Conservation (phyloP, 2,329 filamentous ascomycete species). For the Colletotrichum australisinense region DNA sequence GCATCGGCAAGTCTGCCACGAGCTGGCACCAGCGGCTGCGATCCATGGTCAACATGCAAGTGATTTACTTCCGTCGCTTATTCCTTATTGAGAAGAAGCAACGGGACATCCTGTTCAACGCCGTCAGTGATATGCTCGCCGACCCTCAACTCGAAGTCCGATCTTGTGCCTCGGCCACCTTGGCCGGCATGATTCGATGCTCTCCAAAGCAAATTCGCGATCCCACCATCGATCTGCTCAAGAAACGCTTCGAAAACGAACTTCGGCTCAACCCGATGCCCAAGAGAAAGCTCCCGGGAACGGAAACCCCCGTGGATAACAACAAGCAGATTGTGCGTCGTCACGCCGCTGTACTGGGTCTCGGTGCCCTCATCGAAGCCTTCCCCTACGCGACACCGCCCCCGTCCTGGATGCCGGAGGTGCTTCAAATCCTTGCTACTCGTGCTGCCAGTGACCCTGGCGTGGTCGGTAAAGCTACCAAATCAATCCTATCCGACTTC, state of each 20-base stretch:
- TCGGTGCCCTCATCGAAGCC: conserved; percentile 91
- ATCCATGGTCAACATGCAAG: conserved; percentile 97
- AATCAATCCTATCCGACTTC: conserved; percentile 93
- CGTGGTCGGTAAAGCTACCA: conserved; percentile 94
- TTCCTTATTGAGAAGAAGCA: conserved; percentile 84
- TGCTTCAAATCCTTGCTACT: conserved; percentile 85
- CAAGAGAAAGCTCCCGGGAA: conserved; percentile 73
- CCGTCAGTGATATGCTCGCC: conserved; percentile 94
- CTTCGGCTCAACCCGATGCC: conserved; percentile 90
- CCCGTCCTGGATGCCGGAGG: conserved; percentile 92
- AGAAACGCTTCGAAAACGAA: conserved; percentile 81
- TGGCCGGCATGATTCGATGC: conserved; percentile 98
- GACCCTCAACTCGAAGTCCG: conserved; percentile 95
- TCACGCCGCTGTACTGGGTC: conserved; percentile 90
- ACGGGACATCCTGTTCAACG: conserved; percentile 85
- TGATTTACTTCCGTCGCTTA: conserved; percentile 95
- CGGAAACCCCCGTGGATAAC: conserved; percentile 75
- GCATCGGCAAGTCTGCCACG: conserved; percentile 83
- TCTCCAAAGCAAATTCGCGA: conserved; percentile 85
- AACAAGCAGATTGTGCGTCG: conserved; percentile 84
- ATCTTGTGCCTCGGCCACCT: conserved; percentile 88
- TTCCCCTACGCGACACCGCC: conserved; percentile 97
- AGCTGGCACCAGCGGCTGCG: conserved; percentile 97
- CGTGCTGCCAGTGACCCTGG: conserved; percentile 90
- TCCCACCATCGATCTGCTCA: conserved; percentile 80